Evolutionary conservation across 495 filamentous ascomycete genomes (phyloP), one percentile per base, ranked within the genome.

Genomic region (Tuber magnatum): DNA sequence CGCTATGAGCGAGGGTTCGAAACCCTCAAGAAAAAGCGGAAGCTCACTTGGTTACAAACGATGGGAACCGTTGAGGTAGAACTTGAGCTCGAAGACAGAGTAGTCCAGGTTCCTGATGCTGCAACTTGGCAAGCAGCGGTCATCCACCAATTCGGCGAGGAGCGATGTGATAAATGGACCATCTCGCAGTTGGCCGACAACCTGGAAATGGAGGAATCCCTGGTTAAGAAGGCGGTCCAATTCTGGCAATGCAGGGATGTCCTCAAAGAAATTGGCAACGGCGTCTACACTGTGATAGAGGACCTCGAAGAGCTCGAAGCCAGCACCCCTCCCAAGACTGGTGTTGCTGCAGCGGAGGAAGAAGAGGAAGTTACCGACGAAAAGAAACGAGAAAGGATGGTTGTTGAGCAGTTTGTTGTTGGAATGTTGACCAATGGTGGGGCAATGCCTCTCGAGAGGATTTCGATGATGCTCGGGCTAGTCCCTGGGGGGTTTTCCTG

Each of bases 381-480:
- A 85, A 94, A 94, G 81, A 91, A 91, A 85, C 40, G 69, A 56
- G 92, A 95, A 85, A 93, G 93, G 70, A 88, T 88, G 72, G 86
- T 97, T 51, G 96, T 97, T 85, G 92, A 90, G 90, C 90, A 92
- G 82, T 97, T 95, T 82, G 92, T 99, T 75, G 86, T 92, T 71
- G 93, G 92, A 69, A 97, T 99, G 94, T 85, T 99, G 84, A 98
- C 92, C 75, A 97, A 98, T 83, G 88, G 91, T 75, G 92, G 91
- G 9, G 85, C 90, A 43, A 96, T 97, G 91, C 89, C 91, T 69
- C 81, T 93, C 76, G 87, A 88, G 80, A 89, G 92, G 84, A 94
- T 99, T 75, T 86, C 90, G 7, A 94, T 94, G 91, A 97, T 98
- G 92, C 85, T 99, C 86, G 92, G 91, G 83, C 91, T 99, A 86